These are phyloP conservation scores for Aspergillus sparsus DNA, from an alignment of 495 filamentous ascomycete species.

Conservation along the genomic window DNA sequence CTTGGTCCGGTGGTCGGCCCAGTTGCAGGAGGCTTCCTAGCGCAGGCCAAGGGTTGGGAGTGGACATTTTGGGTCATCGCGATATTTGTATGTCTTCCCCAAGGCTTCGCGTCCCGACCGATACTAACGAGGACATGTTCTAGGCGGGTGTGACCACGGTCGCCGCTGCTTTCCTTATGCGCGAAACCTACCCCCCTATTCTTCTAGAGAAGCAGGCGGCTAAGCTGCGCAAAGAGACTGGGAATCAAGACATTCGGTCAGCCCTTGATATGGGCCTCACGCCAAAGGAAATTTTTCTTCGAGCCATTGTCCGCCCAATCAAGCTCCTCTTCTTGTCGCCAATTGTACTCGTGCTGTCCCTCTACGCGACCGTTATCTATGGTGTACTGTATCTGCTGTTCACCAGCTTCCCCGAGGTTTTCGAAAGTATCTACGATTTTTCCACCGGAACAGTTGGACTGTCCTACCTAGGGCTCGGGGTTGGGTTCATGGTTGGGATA, in stretches of 20 bases:
- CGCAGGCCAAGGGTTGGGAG: neutral
- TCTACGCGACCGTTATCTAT: constrained; percentile 65
- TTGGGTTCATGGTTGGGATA: constrained; percentile 56
- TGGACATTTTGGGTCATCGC: constrained; percentile 12
- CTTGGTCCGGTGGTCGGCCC: constrained; percentile 10
- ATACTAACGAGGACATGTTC: neutral
- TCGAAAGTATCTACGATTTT: constrained; percentile 58
- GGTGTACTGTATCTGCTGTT: constrained; percentile 68
- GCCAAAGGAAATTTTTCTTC: constrained; percentile 37
- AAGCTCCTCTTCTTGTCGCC: constrained; percentile 48
- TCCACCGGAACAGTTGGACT: constrained; percentile 56
- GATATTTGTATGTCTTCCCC: constrained; percentile 1
- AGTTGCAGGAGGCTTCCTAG: constrained; percentile 3
- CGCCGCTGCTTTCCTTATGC: neutral
- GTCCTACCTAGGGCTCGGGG: constrained; percentile 60
- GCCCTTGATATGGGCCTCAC: constrained; percentile 42
- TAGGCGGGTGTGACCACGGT: neutral
- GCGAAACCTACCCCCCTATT: constrained; percentile 9
- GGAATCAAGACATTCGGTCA: constrained; percentile 14
- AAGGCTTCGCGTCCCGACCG: neutral
- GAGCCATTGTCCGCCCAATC: constrained; percentile 48
- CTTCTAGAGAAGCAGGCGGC: constrained; percentile 1
- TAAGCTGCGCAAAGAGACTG: neutral
- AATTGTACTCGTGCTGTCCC: constrained; percentile 53
- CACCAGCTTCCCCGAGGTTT: constrained; percentile 66